These are phyloP conservation scores for Mycena haematopus DNA, from an alignment of 768 basidiomycete species.

Conservation along the genomic window DNA sequence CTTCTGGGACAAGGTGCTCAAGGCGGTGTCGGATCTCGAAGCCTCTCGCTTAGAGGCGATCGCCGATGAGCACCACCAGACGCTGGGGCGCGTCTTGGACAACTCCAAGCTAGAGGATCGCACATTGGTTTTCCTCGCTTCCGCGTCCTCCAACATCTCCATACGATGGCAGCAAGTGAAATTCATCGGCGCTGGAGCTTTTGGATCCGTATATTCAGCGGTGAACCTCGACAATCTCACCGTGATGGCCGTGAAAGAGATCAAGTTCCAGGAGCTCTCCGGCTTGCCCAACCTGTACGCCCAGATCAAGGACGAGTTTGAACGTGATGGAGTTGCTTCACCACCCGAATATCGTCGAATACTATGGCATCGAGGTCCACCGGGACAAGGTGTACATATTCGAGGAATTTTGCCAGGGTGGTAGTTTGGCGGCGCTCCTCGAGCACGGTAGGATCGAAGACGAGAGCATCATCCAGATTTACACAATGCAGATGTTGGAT, in stretches of 20 bases:
- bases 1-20: slow-evolving; percentile 76
- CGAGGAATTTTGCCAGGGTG: slow-evolving; percentile 97
- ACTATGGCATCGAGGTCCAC: slow-evolving; percentile 98
- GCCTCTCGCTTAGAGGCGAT: slow-evolving; percentile 57
- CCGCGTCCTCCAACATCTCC: slow-evolving; percentile 93
- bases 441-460: slow-evolving; percentile 97
- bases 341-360: slow-evolving; percentile 97
- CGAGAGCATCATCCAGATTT: slow-evolving; percentile 93
- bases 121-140: slow-evolving; percentile 92
- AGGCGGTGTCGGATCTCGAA: slow-evolving; percentile 70
- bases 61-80: slow-evolving; percentile 68
- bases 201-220: slow-evolving; percentile 99
- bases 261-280: slow-evolving; percentile 93
- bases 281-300: slow-evolving; percentile 87
- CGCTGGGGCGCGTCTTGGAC: slow-evolving; percentile 91
- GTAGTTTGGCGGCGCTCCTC: slow-evolving; percentile 85
- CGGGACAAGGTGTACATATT: slow-evolving; percentile 99
- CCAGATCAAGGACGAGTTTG: slow-evolving; percentile 94
- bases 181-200: slow-evolving; percentile 98
- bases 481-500: slow-evolving; percentile 96
- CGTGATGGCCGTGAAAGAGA: slow-evolving; percentile 99
- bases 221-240: slow-evolving; percentile 95
- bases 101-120: slow-evolving; percentile 94
- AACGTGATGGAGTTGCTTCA: slow-evolving; percentile 98
- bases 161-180: slow-evolving; percentile 98